Conservation (phyloP, 2,329 filamentous ascomycete genomes). For the Fusarium sp. region DNA sequence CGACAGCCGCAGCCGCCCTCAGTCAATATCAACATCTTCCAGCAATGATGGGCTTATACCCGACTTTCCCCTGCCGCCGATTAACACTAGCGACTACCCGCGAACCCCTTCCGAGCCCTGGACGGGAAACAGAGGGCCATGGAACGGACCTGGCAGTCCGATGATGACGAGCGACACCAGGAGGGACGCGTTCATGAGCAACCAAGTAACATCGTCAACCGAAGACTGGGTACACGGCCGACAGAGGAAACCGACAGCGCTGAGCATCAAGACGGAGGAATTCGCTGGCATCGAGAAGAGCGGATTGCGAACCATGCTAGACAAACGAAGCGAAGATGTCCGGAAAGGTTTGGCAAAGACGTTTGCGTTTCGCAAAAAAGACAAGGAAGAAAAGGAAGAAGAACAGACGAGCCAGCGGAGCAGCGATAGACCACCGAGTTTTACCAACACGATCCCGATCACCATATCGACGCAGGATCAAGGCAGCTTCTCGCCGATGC, state of each 20-base stretch:
- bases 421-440: conserved; percentile 39
- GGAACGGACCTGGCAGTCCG: conserved; percentile 16
- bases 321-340: conserved; percentile 71
- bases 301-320: conserved; percentile 66
- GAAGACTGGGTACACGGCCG: conserved; percentile 63
- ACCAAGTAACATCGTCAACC: conserved; percentile 38
- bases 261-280: conserved; percentile 60
- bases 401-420: conserved; percentile 32
- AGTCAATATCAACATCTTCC: conserved; percentile 56
- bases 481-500: conserved; percentile 22
- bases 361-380: conserved; percentile 66
- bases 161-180: conserved; percentile 40
- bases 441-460: conserved; percentile 40
- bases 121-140: conserved; percentile 15
- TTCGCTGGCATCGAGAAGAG: conserved; percentile 70
- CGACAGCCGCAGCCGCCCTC: conserved; percentile 48
- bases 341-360: conserved; percentile 69
- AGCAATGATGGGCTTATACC: conserved; percentile 59
- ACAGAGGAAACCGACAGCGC: conserved; percentile 59
- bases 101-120: conserved; percentile 56
- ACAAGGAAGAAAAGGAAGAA: conserved; percentile 64
- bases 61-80: conserved; percentile 56
- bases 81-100: conserved; percentile 58
- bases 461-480: conserved; percentile 26
- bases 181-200: conserved; percentile 46